phyloP scores from a whole-genome alignment of 2,329 filamentous ascomycete genomes.

The Cryoendolithus antarcticus region DNA sequence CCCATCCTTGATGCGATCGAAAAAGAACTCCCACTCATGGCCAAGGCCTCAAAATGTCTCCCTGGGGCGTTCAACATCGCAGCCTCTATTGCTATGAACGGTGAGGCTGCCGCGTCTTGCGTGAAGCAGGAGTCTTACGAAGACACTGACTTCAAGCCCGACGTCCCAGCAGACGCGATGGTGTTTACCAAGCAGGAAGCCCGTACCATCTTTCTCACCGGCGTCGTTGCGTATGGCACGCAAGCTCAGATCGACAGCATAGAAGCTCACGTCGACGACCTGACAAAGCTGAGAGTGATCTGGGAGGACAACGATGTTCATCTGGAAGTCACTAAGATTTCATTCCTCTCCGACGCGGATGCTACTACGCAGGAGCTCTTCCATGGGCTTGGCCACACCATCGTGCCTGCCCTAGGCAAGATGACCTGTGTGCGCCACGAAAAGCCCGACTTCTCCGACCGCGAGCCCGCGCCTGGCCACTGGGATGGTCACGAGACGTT shows the following conservation, averaged over 20 bases:
- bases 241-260: background rate
- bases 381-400: constrained; percentile 23
- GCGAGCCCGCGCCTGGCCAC: constrained; percentile 23
- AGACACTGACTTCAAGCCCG: background rate
- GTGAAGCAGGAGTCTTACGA: background rate
- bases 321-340: constrained; percentile 48
- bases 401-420: constrained; percentile 41
- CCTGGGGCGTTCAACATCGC: constrained; percentile 71
- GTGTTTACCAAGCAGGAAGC: background rate
- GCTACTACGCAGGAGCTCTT: constrained; percentile 38
- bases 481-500: constrained; percentile 29
- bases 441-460: constrained; percentile 24
- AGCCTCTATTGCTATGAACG: constrained; percentile 56
- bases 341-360: constrained; percentile 25
- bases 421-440: constrained; percentile 40
- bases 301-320: constrained; percentile 26
- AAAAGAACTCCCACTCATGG: constrained; percentile 51
- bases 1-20: constrained; percentile 54
- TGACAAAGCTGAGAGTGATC: background rate
- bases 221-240: background rate
- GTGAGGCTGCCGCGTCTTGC: constrained; percentile 33
- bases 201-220: background rate
- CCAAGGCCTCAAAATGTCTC: constrained; percentile 39
- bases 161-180: background rate
- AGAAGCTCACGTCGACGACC: background rate